Evolutionary conservation across 768 basidiomycete genomes (phyloP).

Genomic region (Crassisporium funariophilum): DNA sequence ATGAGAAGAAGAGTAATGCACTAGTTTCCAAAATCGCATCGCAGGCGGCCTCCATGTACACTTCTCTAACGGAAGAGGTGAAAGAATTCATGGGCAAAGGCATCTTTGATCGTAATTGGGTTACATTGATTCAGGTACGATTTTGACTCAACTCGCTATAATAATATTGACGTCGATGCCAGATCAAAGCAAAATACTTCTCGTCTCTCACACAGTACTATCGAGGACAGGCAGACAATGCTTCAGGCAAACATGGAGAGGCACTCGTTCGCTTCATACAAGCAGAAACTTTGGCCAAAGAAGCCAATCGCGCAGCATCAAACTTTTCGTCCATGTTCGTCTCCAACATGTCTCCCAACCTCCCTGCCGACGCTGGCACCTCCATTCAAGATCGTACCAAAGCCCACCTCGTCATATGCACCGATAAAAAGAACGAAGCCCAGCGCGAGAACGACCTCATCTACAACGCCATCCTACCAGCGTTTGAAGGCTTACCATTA

Average conservation of each 20-base stretch:
- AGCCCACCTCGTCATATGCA: slow-evolving; percentile 73
- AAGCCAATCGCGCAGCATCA: slow-evolving; percentile 69
- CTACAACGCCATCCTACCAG: slow-evolving; percentile 88
- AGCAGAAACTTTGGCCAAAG: slow-evolving; percentile 81
- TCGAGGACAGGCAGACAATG: slow-evolving; percentile 75
- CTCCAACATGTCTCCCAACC: slow-evolving; percentile 71
- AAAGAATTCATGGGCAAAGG: slow-evolving; percentile 98
- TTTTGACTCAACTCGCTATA: slow-evolving; percentile 7
- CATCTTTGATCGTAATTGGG: slow-evolving; percentile 94
- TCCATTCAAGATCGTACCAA: slow-evolving; percentile 84
- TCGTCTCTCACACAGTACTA: slow-evolving; percentile 85
- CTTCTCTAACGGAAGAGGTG: slow-evolving; percentile 81
- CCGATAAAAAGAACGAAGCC: slow-evolving; percentile 75
- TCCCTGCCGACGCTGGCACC: slow-evolving; percentile 84
- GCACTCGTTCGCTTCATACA: slow-evolving; percentile 77
- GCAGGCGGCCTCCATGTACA: slow-evolving; percentile 83
- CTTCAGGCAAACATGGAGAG: slow-evolving; percentile 82
- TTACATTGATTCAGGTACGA: slow-evolving; percentile 79
- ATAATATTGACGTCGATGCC: slow-evolving; percentile 7
- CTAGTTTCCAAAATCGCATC: slow-evolving; percentile 84
- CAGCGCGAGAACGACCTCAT: slow-evolving; percentile 95
- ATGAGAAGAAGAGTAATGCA: slow-evolving; percentile 83
- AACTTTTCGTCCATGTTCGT: slow-evolving; percentile 74
- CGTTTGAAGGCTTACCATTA: slow-evolving; percentile 72
- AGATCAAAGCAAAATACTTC: slow-evolving; percentile 94